A percentile compares a stretch with the other conserved stretches of the same genome.
phyloP scores from a whole-genome alignment of 352 stramenopile genomes.

The Pythium insidiosum region DNA sequence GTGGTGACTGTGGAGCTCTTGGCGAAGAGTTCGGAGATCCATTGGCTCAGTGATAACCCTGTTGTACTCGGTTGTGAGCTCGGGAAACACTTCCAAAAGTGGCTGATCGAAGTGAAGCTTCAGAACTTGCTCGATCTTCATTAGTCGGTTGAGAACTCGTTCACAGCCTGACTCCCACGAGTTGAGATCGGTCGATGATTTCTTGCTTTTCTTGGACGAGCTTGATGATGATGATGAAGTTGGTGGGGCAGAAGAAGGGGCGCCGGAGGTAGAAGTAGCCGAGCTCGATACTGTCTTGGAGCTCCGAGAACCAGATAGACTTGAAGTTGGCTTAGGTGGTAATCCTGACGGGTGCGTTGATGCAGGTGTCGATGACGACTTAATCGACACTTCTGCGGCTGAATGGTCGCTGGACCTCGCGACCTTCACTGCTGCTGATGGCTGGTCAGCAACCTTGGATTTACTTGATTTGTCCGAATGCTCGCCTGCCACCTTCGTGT shows the following conservation, averaged over 20 bases:
- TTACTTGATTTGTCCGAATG: background rate
- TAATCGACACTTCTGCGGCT: no score
- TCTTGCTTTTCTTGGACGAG: constrained; percentile 66
- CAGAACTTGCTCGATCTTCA: constrained; percentile 71
- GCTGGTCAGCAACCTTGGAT: background rate
- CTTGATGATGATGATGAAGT: constrained; percentile 11
- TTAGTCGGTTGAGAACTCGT: constrained; percentile 55
- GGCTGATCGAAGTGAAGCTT: constrained; percentile 80
- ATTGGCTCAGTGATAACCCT: constrained; percentile 70
- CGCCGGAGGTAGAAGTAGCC: background rate
- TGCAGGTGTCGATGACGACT: no score
- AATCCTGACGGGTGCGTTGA: no score
- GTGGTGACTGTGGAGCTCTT: constrained; percentile 48
- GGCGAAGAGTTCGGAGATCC: constrained; percentile 66
- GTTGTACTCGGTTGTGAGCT: constrained; percentile 55
- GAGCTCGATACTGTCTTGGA: background rate
- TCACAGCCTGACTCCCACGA: constrained; percentile 65
- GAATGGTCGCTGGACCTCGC: no score
- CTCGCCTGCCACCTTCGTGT: no score
- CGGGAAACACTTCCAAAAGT: constrained; percentile 64
- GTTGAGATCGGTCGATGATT: constrained; percentile 63
- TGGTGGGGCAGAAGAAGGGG: constrained; percentile 11
- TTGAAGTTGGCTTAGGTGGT: background rate
- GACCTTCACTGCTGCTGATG: background rate
- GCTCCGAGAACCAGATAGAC: constrained; percentile 22